Evolutionary conservation across 1,284 basidiomycete species (phyloP), one percentile per base, ranked within the genome.

Genomic region (Rhodotorula sp.): DNA sequence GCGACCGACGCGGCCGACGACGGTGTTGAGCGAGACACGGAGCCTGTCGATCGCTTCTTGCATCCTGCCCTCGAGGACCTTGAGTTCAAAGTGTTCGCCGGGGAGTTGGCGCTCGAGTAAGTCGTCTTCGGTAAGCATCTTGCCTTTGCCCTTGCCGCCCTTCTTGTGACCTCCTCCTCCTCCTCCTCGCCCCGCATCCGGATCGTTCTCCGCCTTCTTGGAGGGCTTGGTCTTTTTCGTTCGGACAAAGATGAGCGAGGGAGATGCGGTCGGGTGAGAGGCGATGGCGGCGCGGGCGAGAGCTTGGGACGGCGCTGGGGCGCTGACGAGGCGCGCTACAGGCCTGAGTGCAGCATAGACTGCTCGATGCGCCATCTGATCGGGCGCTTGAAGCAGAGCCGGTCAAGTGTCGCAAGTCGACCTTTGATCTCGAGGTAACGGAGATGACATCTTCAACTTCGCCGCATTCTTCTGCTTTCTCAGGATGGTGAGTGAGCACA

Each of bases 1-100:
- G 31, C 72, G 49, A 5, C 74, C 76, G 3, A 77, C 76, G 21
- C 76, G 64, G 7, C 70, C 74, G 16, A 77, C 76, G 18, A 77
- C 70, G 34, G 64, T 58, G 59, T 77, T 77, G 23, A 77, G 60
- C 43, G 52, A 59, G 31, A 77, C 72, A 19, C 74, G 47, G 21
- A 77, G 64, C 48, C 62, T 60, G 26, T 75, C 76, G 31, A 77
- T 60, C 0, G 66, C 58, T 2, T 69, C 67, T 3, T 38, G 26
- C 76, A 77, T 77, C 19, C 52, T 47, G 12, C 56, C 45, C 45
- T 76, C 74, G n/a, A 73, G 47, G n/a, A 38, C 50, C 54, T 65
- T 69, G 26, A 72, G 50, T 21, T 75, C 72, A 18, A 68, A 76
- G 54, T 64, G 60, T 56, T 72, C 70, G 10, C 70, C 73, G 15